These are phyloP conservation scores for Bacterosira constricta DNA, from an alignment of 108 stramenopile species.

Conservation along the genomic window DNA sequence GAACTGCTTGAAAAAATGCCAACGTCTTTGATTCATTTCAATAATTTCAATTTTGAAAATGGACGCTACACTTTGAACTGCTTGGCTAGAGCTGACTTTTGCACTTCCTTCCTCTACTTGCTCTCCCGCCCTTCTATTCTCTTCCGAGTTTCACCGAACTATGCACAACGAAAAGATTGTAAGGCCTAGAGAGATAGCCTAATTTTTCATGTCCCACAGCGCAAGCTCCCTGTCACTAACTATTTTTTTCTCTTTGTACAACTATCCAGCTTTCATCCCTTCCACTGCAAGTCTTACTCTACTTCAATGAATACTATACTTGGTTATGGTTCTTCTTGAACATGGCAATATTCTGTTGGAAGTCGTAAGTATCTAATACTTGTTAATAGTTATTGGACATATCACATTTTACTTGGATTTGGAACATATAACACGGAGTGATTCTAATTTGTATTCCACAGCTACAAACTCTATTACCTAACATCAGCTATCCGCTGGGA, in stretches of 20 bases:
- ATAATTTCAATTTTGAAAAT: too few species aligned
- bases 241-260: background rate
- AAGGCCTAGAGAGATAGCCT: background rate
- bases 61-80: too few species aligned
- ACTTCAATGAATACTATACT: conserved; percentile 63
- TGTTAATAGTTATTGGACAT: background rate
- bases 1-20: too few species aligned
- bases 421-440: background rate
- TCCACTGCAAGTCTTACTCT: conserved; percentile 63
- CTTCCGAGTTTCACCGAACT: background rate
- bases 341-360: conserved; percentile 56
- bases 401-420: background rate
- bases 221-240: too few species aligned
- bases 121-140: background rate
- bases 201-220: background rate
- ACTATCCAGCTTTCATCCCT: conserved; percentile 48
- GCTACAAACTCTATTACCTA: conserved; percentile 38
- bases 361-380: conserved; percentile 34
- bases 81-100: too few species aligned
- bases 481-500: conserved; percentile 50
- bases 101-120: too few species aligned
- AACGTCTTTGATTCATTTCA: too few species aligned
- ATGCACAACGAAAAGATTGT: conserved; percentile 22
- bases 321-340: conserved; percentile 52
- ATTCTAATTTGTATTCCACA: conserved; percentile 1